phyloP scores from a whole-genome alignment of 129 eudicot genomes.

The Kitagawia praeruptora region DNA sequence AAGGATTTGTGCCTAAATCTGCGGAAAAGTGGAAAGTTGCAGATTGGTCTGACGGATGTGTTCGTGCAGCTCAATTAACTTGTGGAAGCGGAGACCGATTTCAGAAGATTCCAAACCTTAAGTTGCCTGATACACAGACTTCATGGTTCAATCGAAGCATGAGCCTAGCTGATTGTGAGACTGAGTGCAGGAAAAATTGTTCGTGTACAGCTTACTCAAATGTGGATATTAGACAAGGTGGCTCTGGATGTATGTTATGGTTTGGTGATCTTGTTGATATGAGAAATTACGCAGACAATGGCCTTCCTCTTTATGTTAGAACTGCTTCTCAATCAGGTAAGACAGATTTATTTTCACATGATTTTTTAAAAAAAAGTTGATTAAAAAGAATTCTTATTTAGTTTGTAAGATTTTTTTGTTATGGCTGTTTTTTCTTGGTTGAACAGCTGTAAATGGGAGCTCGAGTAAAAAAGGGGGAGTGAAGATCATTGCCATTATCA shows the following conservation, averaged over 20 bases:
- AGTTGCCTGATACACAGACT: slow-evolving; percentile 34
- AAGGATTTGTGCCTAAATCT: slow-evolving; percentile 30
- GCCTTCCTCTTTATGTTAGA: slow-evolving; percentile 19
- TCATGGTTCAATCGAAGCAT: slow-evolving; percentile 25
- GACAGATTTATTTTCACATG: too few relatives aligned
- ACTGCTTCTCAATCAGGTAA: slow-evolving; percentile 32
- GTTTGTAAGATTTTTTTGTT: neutral
- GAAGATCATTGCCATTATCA: neutral
- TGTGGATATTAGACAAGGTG: slow-evolving; percentile 19
- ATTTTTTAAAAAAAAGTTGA: too few relatives aligned
- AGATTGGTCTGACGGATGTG: slow-evolving; percentile 49
- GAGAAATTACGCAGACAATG: slow-evolving; percentile 19
- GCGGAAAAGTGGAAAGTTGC: slow-evolving; percentile 21
- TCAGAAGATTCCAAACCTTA: slow-evolving; percentile 13
- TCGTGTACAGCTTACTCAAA: slow-evolving; percentile 39
- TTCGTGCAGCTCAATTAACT: slow-evolving; percentile 12
- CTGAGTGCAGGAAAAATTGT: slow-evolving; percentile 32
- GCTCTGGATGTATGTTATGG: slow-evolving; percentile 61
- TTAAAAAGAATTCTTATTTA: too few relatives aligned
- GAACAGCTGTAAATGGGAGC: slow-evolving; percentile 4
- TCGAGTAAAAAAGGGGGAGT: neutral
- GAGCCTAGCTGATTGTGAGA: slow-evolving; percentile 33
- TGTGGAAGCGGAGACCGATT: slow-evolving; percentile 35
- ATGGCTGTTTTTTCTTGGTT: neutral
- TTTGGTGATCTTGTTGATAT: slow-evolving; percentile 33